Conservation (phyloP, 2,329 filamentous ascomycete genomes). For the Dactylonectria macrodidyma region DNA sequence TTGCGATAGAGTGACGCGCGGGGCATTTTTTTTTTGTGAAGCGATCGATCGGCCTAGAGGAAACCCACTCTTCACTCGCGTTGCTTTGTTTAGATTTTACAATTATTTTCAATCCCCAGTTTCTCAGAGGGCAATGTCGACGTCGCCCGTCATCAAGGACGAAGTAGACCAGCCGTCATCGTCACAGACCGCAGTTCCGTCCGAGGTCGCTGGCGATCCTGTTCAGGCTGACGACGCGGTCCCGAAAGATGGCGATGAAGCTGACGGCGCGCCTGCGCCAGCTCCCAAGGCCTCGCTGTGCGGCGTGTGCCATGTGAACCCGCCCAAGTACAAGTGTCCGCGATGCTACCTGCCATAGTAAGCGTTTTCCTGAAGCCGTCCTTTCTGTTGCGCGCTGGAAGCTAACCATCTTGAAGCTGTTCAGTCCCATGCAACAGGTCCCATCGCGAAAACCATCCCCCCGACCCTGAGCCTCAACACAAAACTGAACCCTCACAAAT, state of each 20-base stretch:
- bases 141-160: slow-evolving; percentile 20
- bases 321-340: slow-evolving; percentile 75
- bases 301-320: slow-evolving; percentile 65
- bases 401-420: slow-evolving; percentile 60
- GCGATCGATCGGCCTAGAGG: not conserved
- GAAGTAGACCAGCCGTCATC: slow-evolving; percentile 10
- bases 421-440: slow-evolving; percentile 70
- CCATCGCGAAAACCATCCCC: slow-evolving; percentile 66
- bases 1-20: slow-evolving; percentile 38
- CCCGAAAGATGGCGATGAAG: slow-evolving; percentile 10
- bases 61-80: not conserved
- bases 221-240: slow-evolving; percentile 6
- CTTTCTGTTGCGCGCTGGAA: not conserved
- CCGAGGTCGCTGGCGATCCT: slow-evolving; percentile 9
- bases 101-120: not conserved
- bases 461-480: slow-evolving; percentile 53
- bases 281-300: slow-evolving; percentile 54
- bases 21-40: slow-evolving; percentile 15
- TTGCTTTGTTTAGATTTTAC: slow-evolving; percentile 10
- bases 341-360: slow-evolving; percentile 72
- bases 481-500: slow-evolving; percentile 33
- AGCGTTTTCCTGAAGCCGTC: slow-evolving; percentile 44
- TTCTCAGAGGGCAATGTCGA: slow-evolving; percentile 33
- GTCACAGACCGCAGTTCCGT: slow-evolving; percentile 11
- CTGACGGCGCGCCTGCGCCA: slow-evolving; percentile 15